Conservation (phyloP, 441 rosid genomes). For the Bruguiera hainesii region DNA sequence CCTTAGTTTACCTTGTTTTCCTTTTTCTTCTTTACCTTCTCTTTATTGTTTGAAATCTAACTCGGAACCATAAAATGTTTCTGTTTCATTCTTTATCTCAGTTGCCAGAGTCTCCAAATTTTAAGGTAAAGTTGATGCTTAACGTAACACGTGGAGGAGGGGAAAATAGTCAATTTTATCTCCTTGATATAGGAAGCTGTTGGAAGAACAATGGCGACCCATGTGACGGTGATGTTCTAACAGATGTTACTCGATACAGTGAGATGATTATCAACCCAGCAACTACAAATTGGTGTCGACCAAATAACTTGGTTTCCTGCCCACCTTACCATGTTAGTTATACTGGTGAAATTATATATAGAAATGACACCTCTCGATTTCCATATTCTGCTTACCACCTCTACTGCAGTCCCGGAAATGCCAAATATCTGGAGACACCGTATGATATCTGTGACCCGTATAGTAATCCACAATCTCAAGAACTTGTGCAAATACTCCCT, state of each 20-base stretch:
- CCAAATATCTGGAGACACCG: constrained; percentile 45
- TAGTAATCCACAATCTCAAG: constrained; percentile 76
- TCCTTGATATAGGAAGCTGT: constrained; percentile 31
- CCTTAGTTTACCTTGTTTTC: background rate
- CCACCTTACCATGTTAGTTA: constrained; percentile 64
- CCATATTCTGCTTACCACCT: constrained; percentile 73
- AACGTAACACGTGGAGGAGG: constrained; percentile 29
- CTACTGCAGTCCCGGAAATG: constrained; percentile 66
- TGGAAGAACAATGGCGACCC: constrained; percentile 34
- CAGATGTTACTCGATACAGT: constrained; percentile 31
- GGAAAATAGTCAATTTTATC: constrained; percentile 29
- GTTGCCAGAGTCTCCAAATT: constrained; percentile 54
- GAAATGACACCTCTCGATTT: constrained; percentile 54
- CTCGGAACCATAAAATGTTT: background rate
- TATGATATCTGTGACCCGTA: constrained; percentile 68
- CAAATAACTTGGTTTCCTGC: constrained; percentile 36
- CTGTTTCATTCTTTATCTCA: constrained; percentile 17
- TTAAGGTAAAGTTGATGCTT: constrained; percentile 25
- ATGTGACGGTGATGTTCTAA: constrained; percentile 28
- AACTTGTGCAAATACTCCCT: constrained; percentile 59
- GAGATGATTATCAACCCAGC: constrained; percentile 23
- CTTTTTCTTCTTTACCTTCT: background rate
- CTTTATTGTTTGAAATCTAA: constrained; percentile 2
- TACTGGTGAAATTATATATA: constrained; percentile 42
- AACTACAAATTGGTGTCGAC: constrained; percentile 26